Percentiles rank a stretch among this genome's conserved stretches.
Conservation (phyloP, 164 flowering plant species). For the Magnolia kwangsiensis region DNA sequence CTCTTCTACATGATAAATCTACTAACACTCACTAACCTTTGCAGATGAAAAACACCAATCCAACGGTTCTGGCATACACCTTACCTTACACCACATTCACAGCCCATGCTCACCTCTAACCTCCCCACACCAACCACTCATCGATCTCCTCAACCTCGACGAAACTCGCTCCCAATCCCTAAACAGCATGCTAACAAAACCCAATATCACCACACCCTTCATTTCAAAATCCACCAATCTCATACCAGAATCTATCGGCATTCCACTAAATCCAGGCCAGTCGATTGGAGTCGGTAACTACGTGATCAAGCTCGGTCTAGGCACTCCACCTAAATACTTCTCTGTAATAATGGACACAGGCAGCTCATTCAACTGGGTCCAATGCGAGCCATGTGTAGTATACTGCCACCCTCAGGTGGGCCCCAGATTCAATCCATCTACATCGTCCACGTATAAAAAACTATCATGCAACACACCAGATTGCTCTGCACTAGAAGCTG, state of each 20-base stretch:
- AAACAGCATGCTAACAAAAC: constrained; percentile 6
- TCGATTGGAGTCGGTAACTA: constrained; percentile 40
- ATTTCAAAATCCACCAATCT: not conserved
- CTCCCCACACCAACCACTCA: not conserved
- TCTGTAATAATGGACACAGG: constrained; percentile 47
- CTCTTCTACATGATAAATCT: too few species aligned
- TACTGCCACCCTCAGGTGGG: constrained; percentile 40
- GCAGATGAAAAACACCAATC: constrained; percentile 8
- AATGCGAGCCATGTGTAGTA: constrained; percentile 41
- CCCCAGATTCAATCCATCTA: constrained; percentile 29
- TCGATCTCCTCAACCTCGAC: constrained; percentile 11
- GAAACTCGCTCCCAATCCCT: constrained; percentile 18
- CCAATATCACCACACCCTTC: not conserved
- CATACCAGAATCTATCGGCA: constrained; percentile 14
- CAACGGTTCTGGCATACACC: constrained; percentile 18
- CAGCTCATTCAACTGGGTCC: constrained; percentile 47
- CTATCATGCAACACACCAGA: constrained; percentile 22
- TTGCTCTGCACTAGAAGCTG: constrained; percentile 17
- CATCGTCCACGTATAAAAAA: constrained; percentile 28
- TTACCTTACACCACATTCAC: constrained; percentile 20
- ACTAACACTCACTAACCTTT: not conserved
- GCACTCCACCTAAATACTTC: constrained; percentile 31
- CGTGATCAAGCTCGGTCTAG: constrained; percentile 38
- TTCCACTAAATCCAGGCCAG: constrained; percentile 27
- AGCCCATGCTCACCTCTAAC: constrained; percentile 24